These are phyloP conservation scores for Pseudotsuga menziesii DNA, from an alignment of 75 land plant genomes.

Conservation along the genomic window DNA sequence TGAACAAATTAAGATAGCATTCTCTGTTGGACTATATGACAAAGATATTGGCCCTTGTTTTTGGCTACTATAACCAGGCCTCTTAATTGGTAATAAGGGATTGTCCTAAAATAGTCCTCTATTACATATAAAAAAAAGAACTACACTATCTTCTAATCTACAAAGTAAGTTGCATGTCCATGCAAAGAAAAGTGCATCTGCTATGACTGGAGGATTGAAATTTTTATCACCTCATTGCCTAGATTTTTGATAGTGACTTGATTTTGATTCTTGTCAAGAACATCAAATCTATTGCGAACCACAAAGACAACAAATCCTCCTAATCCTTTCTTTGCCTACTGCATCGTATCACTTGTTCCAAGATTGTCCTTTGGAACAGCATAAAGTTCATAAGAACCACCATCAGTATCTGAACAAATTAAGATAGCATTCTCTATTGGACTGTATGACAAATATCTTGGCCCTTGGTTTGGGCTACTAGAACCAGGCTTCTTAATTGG, in stretches of 20 bases:
- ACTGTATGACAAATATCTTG: slow-evolving; percentile 63
- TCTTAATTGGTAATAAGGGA: slow-evolving; percentile 47
- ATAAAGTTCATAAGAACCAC: too few species aligned
- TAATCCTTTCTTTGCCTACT: too few species aligned
- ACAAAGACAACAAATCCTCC: slow-evolving; percentile 68
- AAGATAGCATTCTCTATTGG: slow-evolving; percentile 75
- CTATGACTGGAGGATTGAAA: too few species aligned
- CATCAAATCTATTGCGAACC: slow-evolving; percentile 59
- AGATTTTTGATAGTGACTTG: slow-evolving; percentile 56
- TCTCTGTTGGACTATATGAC: slow-evolving; percentile 71
- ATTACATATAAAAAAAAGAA: too few species aligned
- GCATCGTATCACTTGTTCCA: too few species aligned
- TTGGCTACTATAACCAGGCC: slow-evolving; percentile 44
- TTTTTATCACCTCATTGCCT: slow-evolving; percentile 58
- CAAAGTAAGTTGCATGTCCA: slow-evolving; percentile 45
- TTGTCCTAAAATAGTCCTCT: too few species aligned
- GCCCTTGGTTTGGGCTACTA: too few species aligned
- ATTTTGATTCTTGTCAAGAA: slow-evolving; percentile 58
- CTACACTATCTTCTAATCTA: slow-evolving; percentile 50
- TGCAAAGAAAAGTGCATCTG: too few species aligned
- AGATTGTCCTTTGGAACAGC: too few species aligned
- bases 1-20: slow-evolving; percentile 66
- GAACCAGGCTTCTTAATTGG: too few species aligned
- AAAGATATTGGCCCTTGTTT: too few species aligned
- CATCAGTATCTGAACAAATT: too few species aligned